Base-by-base conservation (phyloP, 2,329 filamentous ascomycete species). In the Xylariaceae sp. region DNA sequence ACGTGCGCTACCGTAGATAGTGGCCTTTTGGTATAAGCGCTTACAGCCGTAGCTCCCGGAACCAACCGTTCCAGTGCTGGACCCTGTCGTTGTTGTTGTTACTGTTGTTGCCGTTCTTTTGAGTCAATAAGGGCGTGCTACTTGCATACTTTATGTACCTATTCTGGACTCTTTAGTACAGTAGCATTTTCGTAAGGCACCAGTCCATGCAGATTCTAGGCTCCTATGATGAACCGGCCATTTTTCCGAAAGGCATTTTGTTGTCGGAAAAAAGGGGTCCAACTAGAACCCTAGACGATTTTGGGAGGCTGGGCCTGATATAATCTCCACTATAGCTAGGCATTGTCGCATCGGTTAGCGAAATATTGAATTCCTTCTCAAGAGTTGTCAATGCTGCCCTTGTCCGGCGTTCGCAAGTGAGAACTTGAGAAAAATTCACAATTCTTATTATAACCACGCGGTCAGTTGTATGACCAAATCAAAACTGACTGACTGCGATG, bases 331-430 rank as follows among this genome's bases (percentile, higher is more conserved):
- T 16, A 16, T 29, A 17, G 26, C 36, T 29, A 16, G 45, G 19
- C 37, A 58, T 43, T 34, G 51, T 58, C 46, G 55, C 56, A 59
- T 59, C 34, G 45, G 40, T 12, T 28, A 37, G 16, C 26, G 28
- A 29, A 51, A 26, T 59, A 56, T 59, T 59, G 51, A 23, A 51
- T 24, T 47, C 28, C 40, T 43, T 50, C 31, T 16, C 31, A n/a
- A 43, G 56, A 43, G 41, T 23, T 43, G 28, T 43, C 39, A 33
- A 14, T 36, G 41, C 24, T 37, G 48, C 19, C 29, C n/a, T n/a
- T 26, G n/a, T 33, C 11, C 23, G 14, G 28, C 8, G 21, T 7
- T 14, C 17, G 6, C 14, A 50, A 33, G n/a, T n/a, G n/a, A n/a
- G n/a, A n/a, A n/a, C n/a, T n/a, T n/a, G n/a, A n/a, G n/a, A n/a